These are phyloP conservation scores for Perkinsela sp. DNA, from an alignment of 208 protist genomes.

Conservation along the genomic window DNA sequence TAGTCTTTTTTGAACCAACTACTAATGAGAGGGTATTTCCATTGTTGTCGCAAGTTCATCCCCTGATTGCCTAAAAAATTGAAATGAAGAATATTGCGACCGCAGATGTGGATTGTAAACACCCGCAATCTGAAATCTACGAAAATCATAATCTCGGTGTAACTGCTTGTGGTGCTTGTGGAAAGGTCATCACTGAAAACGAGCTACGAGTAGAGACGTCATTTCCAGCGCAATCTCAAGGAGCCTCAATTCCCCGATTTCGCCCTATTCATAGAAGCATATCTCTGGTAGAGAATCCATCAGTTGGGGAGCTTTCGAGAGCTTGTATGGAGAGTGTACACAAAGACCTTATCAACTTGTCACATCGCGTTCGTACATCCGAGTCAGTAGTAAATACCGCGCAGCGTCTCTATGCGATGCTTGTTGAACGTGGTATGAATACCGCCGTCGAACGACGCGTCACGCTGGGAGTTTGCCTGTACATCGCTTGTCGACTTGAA, in stretches of 20 bases:
- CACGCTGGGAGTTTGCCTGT: background rate
- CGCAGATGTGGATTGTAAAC: conserved; percentile 5
- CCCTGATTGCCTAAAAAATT: no score
- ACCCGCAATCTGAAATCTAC: conserved; percentile 7
- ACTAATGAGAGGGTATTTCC: no score
- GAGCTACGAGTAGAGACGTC: background rate
- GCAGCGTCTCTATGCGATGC: background rate
- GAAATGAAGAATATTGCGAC: no score
- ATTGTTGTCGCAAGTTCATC: no score
- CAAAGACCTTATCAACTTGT: background rate
- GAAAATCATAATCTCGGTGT: background rate
- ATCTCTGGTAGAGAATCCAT: background rate
- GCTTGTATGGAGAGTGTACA: background rate
- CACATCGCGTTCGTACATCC: background rate
- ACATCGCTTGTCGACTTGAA: background rate
- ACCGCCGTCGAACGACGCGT: background rate
- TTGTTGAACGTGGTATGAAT: background rate
- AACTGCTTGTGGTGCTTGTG: conserved; percentile 17
- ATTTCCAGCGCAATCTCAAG: background rate
- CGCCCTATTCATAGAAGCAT: background rate
- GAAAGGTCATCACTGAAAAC: conserved; percentile 6
- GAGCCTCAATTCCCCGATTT: background rate
- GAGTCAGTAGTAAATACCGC: background rate
- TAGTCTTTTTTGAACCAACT: no score
- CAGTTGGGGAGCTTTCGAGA: background rate